These are phyloP conservation scores for Exophiala sp. DNA, from an alignment of 2,329 filamentous ascomycete species.

Conservation along the genomic window DNA sequence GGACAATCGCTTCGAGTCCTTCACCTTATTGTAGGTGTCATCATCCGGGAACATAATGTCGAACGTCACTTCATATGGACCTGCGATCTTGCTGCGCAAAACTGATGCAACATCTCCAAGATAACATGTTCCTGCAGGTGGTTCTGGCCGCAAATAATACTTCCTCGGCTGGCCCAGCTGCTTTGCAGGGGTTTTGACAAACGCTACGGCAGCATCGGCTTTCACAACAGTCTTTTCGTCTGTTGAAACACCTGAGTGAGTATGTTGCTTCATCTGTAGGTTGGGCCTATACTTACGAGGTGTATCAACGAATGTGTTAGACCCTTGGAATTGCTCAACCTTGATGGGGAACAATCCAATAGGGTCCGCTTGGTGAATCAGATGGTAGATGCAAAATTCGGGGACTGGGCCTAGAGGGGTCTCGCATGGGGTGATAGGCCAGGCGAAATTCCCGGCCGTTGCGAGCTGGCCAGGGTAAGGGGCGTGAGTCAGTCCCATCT, in stretches of 20 bases:
- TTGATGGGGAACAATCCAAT: constrained; percentile 12
- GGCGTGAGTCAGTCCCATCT: constrained; percentile 45
- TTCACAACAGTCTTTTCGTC: constrained; percentile 1
- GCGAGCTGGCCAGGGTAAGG: constrained; percentile 52
- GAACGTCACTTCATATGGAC: constrained; percentile 52
- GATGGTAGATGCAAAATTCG: constrained; percentile 49
- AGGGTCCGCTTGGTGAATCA: constrained; percentile 41
- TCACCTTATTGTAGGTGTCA: constrained; percentile 37
- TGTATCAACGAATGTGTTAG: constrained; percentile 7
- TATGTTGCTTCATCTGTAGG: background rate
- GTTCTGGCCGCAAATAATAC: constrained; percentile 7
- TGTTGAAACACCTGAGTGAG: background rate
- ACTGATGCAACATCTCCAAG: constrained; percentile 40
- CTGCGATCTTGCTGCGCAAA: constrained; percentile 51
- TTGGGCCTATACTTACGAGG: constrained; percentile 1
- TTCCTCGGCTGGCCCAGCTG: background rate
- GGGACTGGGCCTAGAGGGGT: constrained; percentile 40
- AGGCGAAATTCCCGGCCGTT: constrained; percentile 51
- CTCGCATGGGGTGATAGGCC: constrained; percentile 32
- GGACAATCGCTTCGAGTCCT: constrained; percentile 36
- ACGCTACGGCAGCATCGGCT: constrained; percentile 1
- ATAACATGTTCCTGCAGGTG: constrained; percentile 10
- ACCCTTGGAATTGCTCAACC: constrained; percentile 5
- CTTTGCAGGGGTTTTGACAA: background rate
- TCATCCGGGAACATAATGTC: constrained; percentile 48